Evolutionary conservation across 192 early-diverging fungal species (phyloP).

Genomic region (Rhizophagus clarus): DNA sequence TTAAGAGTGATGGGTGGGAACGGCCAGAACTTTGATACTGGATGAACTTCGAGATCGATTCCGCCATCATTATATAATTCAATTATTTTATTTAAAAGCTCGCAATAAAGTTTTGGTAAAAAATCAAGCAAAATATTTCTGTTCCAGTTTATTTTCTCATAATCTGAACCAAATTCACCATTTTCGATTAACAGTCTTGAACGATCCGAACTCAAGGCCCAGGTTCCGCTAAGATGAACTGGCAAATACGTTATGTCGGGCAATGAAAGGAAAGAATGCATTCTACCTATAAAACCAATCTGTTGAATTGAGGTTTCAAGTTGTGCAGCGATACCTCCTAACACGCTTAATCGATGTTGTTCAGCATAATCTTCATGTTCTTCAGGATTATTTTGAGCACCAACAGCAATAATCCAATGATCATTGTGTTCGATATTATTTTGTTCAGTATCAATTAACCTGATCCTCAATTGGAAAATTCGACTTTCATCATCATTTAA

Average conservation of each 20-base stretch:
- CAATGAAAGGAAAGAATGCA: conserved; percentile 10
- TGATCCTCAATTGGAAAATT: not conserved
- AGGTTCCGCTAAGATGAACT: conserved; percentile 21
- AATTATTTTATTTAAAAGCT: not conserved
- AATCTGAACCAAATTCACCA: not conserved
- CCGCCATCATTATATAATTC: not conserved
- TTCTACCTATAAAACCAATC: not conserved
- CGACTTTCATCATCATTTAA: not conserved
- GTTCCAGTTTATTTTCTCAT: conserved; percentile 20
- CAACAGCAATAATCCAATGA: not conserved
- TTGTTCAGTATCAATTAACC: not conserved
- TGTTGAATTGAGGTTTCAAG: not conserved
- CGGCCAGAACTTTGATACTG: conserved; percentile 6
- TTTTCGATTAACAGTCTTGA: conserved; percentile 10
- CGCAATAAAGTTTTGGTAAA: conserved; percentile 3
- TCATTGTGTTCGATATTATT: not conserved
- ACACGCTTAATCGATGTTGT: not conserved
- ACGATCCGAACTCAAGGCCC: conserved; percentile 19
- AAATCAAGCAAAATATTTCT: conserved; percentile 13
- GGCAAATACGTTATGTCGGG: not conserved
- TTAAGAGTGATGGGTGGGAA: not conserved
- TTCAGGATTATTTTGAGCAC: not conserved
- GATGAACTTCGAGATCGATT: not conserved
- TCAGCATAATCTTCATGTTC: not conserved
- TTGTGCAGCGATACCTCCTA: conserved; percentile 6